phyloP scores from a whole-genome alignment of 2,329 filamentous ascomycete species.

The Esteya vermicola region DNA sequence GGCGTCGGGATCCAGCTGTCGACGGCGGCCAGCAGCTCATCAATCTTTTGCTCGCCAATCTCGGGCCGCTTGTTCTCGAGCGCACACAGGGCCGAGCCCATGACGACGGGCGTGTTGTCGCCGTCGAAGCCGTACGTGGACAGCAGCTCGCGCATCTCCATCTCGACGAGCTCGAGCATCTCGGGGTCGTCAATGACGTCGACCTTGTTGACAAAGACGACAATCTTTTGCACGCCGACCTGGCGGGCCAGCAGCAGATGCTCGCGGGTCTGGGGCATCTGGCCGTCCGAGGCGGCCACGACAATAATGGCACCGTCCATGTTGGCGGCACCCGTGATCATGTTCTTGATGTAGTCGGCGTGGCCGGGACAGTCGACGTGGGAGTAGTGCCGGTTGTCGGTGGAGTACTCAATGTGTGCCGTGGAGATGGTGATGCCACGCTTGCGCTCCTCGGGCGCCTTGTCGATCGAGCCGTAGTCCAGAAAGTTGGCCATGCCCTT shows the following conservation, averaged over 20 bases:
- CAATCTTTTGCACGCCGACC: constrained; percentile 94
- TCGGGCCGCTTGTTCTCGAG: constrained; percentile 77
- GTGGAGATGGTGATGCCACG: constrained; percentile 99
- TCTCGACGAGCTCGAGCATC: constrained; percentile 99
- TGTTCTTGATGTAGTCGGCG: constrained; percentile 99
- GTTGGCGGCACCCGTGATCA: constrained; percentile 98
- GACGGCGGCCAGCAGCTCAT: constrained; percentile 78
- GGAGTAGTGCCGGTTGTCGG: constrained; percentile 88
- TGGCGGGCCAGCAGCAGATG: constrained; percentile 95
- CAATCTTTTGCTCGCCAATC: constrained; percentile 76
- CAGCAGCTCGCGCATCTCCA: constrained; percentile 99
- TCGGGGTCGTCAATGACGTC: constrained; percentile 95
- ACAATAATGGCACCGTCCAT: constrained; percentile 99
- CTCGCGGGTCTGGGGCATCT: constrained; percentile 99
- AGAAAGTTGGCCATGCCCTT: constrained; percentile 91
- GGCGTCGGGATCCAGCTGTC: constrained; percentile 96
- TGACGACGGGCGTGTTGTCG: constrained; percentile 91
- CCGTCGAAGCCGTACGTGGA: constrained; percentile 91
- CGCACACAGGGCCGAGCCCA: constrained; percentile 92
- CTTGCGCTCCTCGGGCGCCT: constrained; percentile 97
- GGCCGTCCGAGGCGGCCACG: constrained; percentile 93
- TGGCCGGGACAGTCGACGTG: constrained; percentile 99
- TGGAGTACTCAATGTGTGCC: constrained; percentile 96
- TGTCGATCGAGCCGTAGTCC: constrained; percentile 96
- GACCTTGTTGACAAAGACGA: constrained; percentile 99